Conservation (phyloP, 2,329 filamentous ascomycete genomes). For the Thelonectria discophora region DNA sequence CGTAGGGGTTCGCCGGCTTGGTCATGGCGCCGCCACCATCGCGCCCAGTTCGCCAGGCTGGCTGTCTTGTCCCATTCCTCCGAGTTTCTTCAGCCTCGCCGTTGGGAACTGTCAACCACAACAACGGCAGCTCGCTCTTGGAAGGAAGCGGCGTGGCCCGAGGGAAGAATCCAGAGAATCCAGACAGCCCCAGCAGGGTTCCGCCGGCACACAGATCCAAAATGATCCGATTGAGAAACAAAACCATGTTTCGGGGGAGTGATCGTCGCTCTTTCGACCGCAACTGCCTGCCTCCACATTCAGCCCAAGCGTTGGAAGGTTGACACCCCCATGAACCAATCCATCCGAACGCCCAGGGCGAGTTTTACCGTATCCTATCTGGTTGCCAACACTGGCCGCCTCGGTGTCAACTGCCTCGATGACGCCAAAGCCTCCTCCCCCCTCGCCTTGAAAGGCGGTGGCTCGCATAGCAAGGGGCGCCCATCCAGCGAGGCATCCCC, state of each 20-base stretch:
- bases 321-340: not conserved
- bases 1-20: conserved; percentile 24
- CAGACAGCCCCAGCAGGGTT: not conserved
- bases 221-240: conserved; percentile 16
- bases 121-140: not conserved
- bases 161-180: conserved; percentile 7
- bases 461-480: not conserved
- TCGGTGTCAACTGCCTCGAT: not conserved
- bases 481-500: conserved; percentile 9
- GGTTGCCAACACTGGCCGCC: not conserved
- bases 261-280: conserved; percentile 17
- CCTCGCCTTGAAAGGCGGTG: not conserved
- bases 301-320: conserved; percentile 6
- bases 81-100: conserved; percentile 18
- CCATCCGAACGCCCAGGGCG: not conserved
- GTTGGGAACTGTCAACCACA: not conserved
- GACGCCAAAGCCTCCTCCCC: not conserved
- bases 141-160: not conserved
- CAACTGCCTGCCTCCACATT: conserved; percentile 16
- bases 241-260: conserved; percentile 17
- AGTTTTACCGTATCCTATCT: not conserved
- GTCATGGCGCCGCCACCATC: conserved; percentile 12
- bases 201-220: conserved; percentile 2
- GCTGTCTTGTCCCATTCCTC: not conserved
- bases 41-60: conserved; percentile 11